phyloP scores from a whole-genome alignment of 2,329 filamentous ascomycete species.

The Xenosphaeropsis pyriputrescens region DNA sequence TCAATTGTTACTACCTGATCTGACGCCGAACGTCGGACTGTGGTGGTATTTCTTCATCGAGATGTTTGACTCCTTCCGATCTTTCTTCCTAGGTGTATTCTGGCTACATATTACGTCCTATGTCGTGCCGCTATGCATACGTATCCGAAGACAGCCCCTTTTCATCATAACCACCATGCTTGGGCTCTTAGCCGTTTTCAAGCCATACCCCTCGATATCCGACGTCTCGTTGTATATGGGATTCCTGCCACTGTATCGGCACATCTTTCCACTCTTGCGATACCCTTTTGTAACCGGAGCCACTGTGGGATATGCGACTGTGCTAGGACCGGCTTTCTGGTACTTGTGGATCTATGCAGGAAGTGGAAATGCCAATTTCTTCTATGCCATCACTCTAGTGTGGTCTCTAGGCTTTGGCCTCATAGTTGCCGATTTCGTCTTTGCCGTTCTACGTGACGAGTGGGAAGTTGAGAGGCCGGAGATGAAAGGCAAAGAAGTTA shows the following conservation, averaged over 20 bases:
- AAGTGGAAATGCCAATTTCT: slow-evolving; percentile 97
- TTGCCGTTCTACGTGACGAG: slow-evolving; percentile 81
- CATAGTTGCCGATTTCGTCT: slow-evolving; percentile 74
- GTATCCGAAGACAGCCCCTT: slow-evolving; percentile 72
- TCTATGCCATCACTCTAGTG: slow-evolving; percentile 97
- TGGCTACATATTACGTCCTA: slow-evolving; percentile 92
- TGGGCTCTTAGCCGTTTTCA: slow-evolving; percentile 88
- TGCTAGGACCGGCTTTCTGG: slow-evolving; percentile 89
- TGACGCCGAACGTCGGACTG: slow-evolving; percentile 87
- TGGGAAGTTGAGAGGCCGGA: slow-evolving; percentile 88
- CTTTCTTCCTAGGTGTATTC: slow-evolving; percentile 85
- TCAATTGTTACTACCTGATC: slow-evolving; percentile 76
- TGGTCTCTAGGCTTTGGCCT: slow-evolving; percentile 88
- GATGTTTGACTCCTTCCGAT: slow-evolving; percentile 96
- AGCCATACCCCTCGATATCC: slow-evolving; percentile 87
- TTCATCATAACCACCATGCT: slow-evolving; percentile 74
- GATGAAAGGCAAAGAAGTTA: slow-evolving; percentile 71
- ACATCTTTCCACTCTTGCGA: slow-evolving; percentile 84
- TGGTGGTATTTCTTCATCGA: slow-evolving; percentile 99
- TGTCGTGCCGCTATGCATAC: slow-evolving; percentile 70
- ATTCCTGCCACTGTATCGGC: slow-evolving; percentile 72
- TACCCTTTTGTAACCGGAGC: slow-evolving; percentile 81
- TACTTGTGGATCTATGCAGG: slow-evolving; percentile 97
- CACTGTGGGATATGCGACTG: slow-evolving; percentile 72
- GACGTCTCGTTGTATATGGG: slow-evolving; percentile 80